Evolutionary conservation across 768 basidiomycete species (phyloP), one percentile per base, ranked within the genome.

Genomic region (Daedaleopsis nitida): DNA sequence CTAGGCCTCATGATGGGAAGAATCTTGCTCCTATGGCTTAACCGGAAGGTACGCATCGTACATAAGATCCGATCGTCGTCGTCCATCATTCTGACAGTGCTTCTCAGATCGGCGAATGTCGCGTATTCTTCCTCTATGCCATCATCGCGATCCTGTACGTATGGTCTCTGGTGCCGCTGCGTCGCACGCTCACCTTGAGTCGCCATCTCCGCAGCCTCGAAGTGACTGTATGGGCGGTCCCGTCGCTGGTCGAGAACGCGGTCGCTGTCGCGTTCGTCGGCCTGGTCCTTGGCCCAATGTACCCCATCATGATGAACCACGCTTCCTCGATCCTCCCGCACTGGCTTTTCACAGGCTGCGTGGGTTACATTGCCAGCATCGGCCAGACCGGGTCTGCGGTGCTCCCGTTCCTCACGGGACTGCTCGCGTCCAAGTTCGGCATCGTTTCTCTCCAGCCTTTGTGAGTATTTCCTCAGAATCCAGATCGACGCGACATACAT

Each of bases 381-480:
- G 89, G 91, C 0, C 86, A 88, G 68, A 84, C 88, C 2, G 91
- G 91, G 17, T 85, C 85, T 43, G 90, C 91, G 11, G 39, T 42
- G 13, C 39, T 42, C 5, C 90, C 91, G 0, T 91, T 92, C 65
- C 78, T 91, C 59, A 88, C 87, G 0, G 89, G 90, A 21, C 80
- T 85, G 1, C 79, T 92, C 19, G 82, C 90, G 7, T 78, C 79
- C 21, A 85, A 78, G 63, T 81, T 84, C 43, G 89, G 82, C 0
- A 88, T 89, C 51, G 75, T 76, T 62, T 81, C 79, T 62, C 67
- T 89, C 58, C 86, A 87, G 67, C 87, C 87, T 7, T 71, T 87
- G 87, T 88, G 65, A 72, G 86, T 75, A 10, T 32, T 55, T 32
- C 19, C 11, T 13, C 16, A 7, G 14, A 35, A 3, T 12, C 10